phyloP scores from a whole-genome alignment of 2,329 filamentous ascomycete genomes.

The Aspergillus phoenicis region DNA sequence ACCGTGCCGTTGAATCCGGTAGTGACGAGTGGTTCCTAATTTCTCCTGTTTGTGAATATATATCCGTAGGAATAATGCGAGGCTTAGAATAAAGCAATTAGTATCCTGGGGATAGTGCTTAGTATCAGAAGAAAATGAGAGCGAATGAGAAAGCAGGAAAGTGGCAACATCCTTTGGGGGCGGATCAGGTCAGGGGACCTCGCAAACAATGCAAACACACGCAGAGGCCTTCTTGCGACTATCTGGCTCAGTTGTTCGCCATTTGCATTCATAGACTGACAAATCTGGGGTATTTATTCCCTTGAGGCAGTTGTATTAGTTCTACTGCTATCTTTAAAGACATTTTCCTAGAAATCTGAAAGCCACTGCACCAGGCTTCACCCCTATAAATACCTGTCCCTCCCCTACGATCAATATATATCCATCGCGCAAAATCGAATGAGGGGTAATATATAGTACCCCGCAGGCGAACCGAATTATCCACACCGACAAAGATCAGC shows the following conservation, averaged over 20 bases:
- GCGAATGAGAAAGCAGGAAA: background rate
- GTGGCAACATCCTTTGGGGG: background rate
- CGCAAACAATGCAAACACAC: constrained; percentile 33
- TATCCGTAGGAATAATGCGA: no score
- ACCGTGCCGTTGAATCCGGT: background rate
- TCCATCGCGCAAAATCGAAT: no score
- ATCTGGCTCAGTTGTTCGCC: background rate
- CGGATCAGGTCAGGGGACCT: background rate
- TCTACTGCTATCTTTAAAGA: background rate
- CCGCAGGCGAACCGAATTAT: no score
- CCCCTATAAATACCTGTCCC: no score
- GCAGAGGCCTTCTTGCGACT: background rate
- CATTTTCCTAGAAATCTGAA: background rate
- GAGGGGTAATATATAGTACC: no score
- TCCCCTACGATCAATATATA: no score
- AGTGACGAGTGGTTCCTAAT: background rate
- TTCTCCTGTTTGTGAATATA: background rate
- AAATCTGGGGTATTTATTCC: background rate
- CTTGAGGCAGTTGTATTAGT: background rate
- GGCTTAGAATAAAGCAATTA: no score
- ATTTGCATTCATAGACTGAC: background rate
- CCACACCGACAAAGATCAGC: no score
- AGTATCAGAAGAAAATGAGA: background rate
- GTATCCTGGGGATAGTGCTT: no score
- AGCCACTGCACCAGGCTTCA: no score